Base-by-base conservation (phyloP, 305 asterid genomes). In the Andrographis paniculata region DNA sequence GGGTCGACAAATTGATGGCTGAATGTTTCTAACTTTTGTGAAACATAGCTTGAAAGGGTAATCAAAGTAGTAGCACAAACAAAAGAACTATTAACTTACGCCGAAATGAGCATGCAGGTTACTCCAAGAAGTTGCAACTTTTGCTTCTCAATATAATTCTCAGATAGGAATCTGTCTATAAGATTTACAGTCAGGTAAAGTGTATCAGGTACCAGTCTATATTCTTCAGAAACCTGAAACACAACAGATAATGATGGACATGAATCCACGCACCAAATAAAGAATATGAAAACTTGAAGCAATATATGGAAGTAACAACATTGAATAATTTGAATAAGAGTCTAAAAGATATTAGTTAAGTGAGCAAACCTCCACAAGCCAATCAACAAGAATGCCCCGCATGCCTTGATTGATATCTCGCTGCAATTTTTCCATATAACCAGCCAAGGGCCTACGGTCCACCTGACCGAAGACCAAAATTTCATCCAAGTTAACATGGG, bases 171-270 rank as follows among this genome's bases (percentile, higher is more conserved):
- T 46, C 99, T 77, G 64, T 92, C 99, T 63, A 92, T 82, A 47
- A 92, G 99, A 76, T 84, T 80, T 60, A 87, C 94, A 56, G 99
- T 79, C 72, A 92, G 82, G 87, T 92, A 92, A 48, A 92, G 94
- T 41, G 99, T 92, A 68, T 92, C 99, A 0, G 97, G 93, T 19
- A 79, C 91, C 56, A 92, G 86, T 69, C 72, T 69, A 57, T 87
- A 81, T 68, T 92, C 99, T 81, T 87, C 95, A 23, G 93, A 78
- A 59, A 92, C 96, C 99, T 92, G 91, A 58, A 63, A 54, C 66
- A 52, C 39, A 28, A 60, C n/a, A 23, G 8, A 23, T 3, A 3
- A 23, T 23, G 8, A 23, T 23, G 28, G 5, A 23, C 5, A 23
- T 23, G 28, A 23, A 23, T 3, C 28, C 28, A 23, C 28, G 8